Evolutionary conservation across 768 basidiomycete genomes (phyloP), one percentile per base, ranked within the genome.

Genomic region (Phylloporus sp.): DNA sequence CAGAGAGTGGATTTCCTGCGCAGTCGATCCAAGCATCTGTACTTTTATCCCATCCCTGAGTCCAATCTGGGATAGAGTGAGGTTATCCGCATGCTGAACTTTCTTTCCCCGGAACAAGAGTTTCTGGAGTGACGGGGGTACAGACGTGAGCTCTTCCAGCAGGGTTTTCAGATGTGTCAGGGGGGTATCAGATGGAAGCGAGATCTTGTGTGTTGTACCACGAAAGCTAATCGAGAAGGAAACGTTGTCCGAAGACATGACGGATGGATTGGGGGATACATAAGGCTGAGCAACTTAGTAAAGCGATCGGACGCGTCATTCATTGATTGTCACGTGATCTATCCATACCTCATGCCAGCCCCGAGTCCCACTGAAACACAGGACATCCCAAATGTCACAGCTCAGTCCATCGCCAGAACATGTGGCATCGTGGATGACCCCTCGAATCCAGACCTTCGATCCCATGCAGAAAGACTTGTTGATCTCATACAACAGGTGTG

Each of bases 31-130:
- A 3, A 88, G 66, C 71, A 90, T 71, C 57, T 85, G 85, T 6
- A 89, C 65, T 63, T 83, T 89, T 40, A 70, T 56, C 9, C 85
- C 84, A 49, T 79, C 68, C 55, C 75, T 81, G 32, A 90, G 58
- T n/a, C 86, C 86, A 0, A 68, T 69, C 57, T 77, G 64, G 59
- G 58, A 4, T 3, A 76, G 38, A 11, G 63, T 55, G 70, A 56
- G 23, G 58, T 72, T 38, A 48, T 66, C 21, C 55, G 32, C 57
- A 52, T 15, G 63, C 38, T 15, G 64, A 27, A 62, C 46, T 42
- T 68, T 76, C 71, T 84, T 88, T 27, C 86, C 84, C 59, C 80
- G 86, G 68, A 76, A 84, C 9, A 89, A 61, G 33, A 89, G 69
- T 57, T 90, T 90, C 69, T 90, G 86, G 32, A 81, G 66, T 4